phyloP scores from a whole-genome alignment of 2,329 filamentous ascomycete species.

The Nothomitra cinnamomea region DNA sequence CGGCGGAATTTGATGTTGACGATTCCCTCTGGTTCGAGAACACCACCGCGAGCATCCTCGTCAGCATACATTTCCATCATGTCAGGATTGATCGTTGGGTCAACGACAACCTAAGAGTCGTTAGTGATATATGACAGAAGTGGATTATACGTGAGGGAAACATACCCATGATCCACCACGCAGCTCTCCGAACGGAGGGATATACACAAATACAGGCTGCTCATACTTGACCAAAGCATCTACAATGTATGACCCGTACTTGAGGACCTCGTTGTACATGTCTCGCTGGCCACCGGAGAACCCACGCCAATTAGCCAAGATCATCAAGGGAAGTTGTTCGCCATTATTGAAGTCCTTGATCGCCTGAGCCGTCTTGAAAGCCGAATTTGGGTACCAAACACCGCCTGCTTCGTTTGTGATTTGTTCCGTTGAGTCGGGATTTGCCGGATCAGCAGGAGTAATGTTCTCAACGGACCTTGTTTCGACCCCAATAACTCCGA shows the following conservation, averaged over 20 bases:
- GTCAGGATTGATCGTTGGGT: constrained; percentile 91
- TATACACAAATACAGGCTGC: constrained; percentile 98
- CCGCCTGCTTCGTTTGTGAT: constrained; percentile 89
- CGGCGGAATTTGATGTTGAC: constrained; percentile 97
- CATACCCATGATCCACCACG: constrained; percentile 90
- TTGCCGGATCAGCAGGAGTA: constrained; percentile 89
- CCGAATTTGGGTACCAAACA: constrained; percentile 99
- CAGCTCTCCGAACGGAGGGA: constrained; percentile 88
- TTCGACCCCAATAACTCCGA: constrained; percentile 97
- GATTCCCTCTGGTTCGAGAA: constrained; percentile 94
- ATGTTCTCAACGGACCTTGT: constrained; percentile 93
- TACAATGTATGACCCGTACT: constrained; percentile 98
- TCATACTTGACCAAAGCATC: constrained; percentile 96
- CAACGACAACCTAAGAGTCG: constrained; percentile 62
- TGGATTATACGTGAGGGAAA: constrained; percentile 11
- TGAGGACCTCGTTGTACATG: constrained; percentile 99
- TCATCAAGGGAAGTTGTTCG: constrained; percentile 96
- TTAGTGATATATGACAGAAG: constrained; percentile 6
- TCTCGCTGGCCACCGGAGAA: constrained; percentile 99
- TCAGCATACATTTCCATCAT: constrained; percentile 99
- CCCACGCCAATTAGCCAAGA: constrained; percentile 98
- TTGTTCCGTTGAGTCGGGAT: constrained; percentile 95
- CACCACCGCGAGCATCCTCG: constrained; percentile 84
- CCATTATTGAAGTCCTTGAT: constrained; percentile 99
- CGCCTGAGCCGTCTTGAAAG: constrained; percentile 97